These are phyloP conservation scores for Dicorynia guianensis DNA, from an alignment of 306 rosid genomes.

Conservation along the genomic window DNA sequence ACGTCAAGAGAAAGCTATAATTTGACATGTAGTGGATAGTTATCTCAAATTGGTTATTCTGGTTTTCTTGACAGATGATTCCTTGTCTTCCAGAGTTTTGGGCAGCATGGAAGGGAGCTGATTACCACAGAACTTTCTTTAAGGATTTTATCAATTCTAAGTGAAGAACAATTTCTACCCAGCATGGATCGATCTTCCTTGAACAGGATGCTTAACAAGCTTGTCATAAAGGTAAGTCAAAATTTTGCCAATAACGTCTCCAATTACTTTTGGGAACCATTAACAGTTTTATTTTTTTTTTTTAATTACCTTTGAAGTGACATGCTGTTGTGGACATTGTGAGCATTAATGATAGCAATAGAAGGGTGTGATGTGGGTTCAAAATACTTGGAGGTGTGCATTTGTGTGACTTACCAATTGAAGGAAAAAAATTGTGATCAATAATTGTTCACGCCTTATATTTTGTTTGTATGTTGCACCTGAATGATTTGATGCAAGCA, in stretches of 20 bases:
- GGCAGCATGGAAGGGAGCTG: conserved; percentile 99
- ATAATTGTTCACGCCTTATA: neutral
- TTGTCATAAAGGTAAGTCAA: conserved; percentile 76
- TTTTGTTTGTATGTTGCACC: neutral
- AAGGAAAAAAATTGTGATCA: neutral
- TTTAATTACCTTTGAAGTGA: neutral
- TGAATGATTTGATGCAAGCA: neutral
- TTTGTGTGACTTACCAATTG: neutral
- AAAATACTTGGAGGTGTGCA: neutral
- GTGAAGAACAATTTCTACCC: conserved; percentile 77
- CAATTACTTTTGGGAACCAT: neutral
- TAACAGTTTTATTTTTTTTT: too few relatives aligned
- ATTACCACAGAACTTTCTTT: conserved; percentile 93
- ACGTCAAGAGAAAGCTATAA: conserved; percentile 39
- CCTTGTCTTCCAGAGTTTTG: conserved; percentile 99
- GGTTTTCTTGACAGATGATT: conserved; percentile 99
- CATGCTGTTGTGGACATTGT: too few relatives aligned
- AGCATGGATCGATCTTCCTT: conserved; percentile 62
- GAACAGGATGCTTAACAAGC: conserved; percentile 74
- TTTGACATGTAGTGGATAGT: conserved; percentile 59
- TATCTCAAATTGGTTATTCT: conserved; percentile 88
- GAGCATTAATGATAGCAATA: neutral
- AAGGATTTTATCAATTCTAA: conserved; percentile 76
- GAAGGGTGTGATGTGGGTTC: neutral
- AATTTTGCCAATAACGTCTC: neutral